Evolutionary conservation across 2,329 filamentous ascomycete species (phyloP).

Genomic region (Fusarium sp.): DNA sequence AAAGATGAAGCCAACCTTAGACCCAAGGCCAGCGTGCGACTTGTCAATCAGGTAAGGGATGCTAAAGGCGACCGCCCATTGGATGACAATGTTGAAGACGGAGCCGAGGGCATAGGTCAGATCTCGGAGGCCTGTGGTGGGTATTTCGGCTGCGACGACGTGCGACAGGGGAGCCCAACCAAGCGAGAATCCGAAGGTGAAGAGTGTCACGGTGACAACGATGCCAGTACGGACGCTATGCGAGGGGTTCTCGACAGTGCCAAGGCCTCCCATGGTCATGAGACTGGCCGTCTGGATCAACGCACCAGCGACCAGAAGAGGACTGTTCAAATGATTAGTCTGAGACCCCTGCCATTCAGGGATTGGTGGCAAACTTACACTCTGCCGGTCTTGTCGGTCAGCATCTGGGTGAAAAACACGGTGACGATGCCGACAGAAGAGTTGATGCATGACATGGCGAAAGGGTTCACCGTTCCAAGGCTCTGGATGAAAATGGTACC

Average conservation of each 20-base stretch:
- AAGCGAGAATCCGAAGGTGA: conserved; percentile 39
- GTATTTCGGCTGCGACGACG: conserved; percentile 50
- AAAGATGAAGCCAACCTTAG: conserved; percentile 36
- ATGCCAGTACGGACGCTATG: not conserved
- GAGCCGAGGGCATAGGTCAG: conserved; percentile 44
- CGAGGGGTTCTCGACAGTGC: not conserved
- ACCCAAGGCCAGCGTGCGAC: conserved; percentile 48
- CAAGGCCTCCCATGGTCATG: not conserved
- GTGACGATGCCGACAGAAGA: conserved; percentile 45
- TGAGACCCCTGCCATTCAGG: not conserved
- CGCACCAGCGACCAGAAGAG: not conserved
- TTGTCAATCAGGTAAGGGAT: conserved; percentile 53
- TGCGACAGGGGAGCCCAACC: conserved; percentile 50
- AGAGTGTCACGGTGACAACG: not conserved
- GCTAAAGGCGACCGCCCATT: conserved; percentile 50
- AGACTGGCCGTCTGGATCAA: not conserved
- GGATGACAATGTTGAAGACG: conserved; percentile 46
- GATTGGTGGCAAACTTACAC: not conserved
- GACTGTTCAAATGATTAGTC: not conserved
- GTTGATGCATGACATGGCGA: conserved; percentile 40
- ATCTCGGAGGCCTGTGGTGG: conserved; percentile 47
- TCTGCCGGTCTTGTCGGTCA: conserved; percentile 8
- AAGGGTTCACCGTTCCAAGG: conserved; percentile 45
- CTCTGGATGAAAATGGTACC: conserved; percentile 45
- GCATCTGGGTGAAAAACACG: conserved; percentile 31